These are phyloP conservation scores for cucumber (Cucumis sativus) DNA, from an alignment of 306 rosid genomes.

Conservation along the genomic window DNA sequence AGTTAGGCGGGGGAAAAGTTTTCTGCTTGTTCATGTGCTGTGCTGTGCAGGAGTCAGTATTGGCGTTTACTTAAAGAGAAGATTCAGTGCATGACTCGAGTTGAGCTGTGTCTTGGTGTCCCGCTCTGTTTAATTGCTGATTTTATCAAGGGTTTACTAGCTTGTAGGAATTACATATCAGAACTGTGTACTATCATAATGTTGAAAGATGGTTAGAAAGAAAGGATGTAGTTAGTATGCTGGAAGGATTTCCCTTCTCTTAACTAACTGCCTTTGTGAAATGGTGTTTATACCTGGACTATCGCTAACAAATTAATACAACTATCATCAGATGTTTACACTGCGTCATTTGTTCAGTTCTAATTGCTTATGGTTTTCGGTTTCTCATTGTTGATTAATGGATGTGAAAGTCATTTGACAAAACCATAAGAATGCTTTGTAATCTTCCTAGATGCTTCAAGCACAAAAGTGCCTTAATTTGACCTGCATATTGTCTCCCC, in stretches of 20 bases:
- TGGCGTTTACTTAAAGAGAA: not conserved
- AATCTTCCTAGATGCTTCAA: not conserved
- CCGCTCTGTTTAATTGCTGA: not conserved
- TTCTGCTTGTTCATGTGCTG: not conserved
- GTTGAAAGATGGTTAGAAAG: not conserved
- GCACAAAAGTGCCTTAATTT: not conserved
- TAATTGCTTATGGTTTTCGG: not conserved
- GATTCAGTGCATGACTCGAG: not conserved
- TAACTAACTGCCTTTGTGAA: not conserved
- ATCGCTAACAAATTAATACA: not conserved
- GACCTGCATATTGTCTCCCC: not conserved
- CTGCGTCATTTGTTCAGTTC: not conserved
- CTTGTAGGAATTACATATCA: not conserved
- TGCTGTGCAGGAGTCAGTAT: not conserved
- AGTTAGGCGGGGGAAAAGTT: constrained; percentile 28
- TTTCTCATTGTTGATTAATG: not conserved
- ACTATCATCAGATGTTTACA: not conserved
- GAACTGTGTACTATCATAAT: not conserved
- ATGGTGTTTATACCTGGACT: not conserved
- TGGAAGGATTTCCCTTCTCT: not conserved
- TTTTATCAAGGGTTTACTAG: not conserved
- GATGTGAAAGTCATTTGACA: not conserved
- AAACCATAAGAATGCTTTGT: not conserved
- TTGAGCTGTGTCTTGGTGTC: not conserved
- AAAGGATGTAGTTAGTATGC: not conserved